phyloP scores from a whole-genome alignment of 768 basidiomycete genomes.

The Harrya chromipes region DNA sequence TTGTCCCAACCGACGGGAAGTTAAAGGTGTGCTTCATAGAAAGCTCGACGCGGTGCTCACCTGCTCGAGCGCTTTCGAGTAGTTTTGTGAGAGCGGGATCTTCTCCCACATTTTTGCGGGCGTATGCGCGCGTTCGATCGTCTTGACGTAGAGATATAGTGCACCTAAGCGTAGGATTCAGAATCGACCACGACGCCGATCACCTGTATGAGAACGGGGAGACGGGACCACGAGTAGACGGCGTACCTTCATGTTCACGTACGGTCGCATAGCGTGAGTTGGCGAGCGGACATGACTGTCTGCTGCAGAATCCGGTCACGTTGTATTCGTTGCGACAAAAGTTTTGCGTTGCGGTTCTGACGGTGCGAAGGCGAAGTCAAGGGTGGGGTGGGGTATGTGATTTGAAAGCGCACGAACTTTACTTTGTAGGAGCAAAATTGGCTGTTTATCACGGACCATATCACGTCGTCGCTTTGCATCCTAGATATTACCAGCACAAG shows the following conservation, averaged over 20 bases:
- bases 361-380: constrained; percentile 1
- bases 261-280: constrained; percentile 99
- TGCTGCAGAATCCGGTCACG: constrained; percentile 90
- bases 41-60: constrained; percentile 38
- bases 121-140: constrained; percentile 94
- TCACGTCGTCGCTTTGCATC: constrained; percentile 97
- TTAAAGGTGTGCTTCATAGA: background rate
- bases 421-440: constrained; percentile 99
- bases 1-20: background rate
- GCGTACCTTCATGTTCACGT: constrained; percentile 85
- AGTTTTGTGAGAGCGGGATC: constrained; percentile 89
- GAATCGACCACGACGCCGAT: background rate
- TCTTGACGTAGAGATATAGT: constrained; percentile 94
- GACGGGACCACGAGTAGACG: background rate
- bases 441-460: constrained; percentile 93
- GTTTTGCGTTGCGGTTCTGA: constrained; percentile 90
- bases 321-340: constrained; percentile 99
- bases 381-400: background rate
- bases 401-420: constrained; percentile 60
- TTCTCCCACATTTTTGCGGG: constrained; percentile 99
- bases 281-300: constrained; percentile 96
- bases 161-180: constrained; percentile 46
- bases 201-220: background rate
- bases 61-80: constrained; percentile 93
- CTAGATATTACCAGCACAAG: background rate